These are phyloP conservation scores for Cystoderma amianthinum DNA, from an alignment of 768 basidiomycete species.

Conservation along the genomic window DNA sequence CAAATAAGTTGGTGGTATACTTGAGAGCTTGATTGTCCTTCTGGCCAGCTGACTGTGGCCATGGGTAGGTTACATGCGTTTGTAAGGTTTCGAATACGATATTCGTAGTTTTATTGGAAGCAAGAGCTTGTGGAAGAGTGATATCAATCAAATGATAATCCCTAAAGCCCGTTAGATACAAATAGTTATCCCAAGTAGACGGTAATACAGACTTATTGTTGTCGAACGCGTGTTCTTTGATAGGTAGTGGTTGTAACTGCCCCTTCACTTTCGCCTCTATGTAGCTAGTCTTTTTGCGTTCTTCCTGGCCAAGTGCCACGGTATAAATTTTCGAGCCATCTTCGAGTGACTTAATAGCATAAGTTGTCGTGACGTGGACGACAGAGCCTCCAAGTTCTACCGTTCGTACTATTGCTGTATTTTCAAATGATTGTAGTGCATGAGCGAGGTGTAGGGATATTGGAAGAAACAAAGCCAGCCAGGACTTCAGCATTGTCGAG, in stretches of 20 bases:
- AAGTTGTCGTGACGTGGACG: slow-evolving; percentile 85
- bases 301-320: slow-evolving; percentile 55
- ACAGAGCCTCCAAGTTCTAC: slow-evolving; percentile 87
- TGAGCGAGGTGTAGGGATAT: slow-evolving; percentile 29
- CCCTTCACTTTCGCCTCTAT: slow-evolving; percentile 80
- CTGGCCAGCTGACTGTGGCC: slow-evolving; percentile 70
- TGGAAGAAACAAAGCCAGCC: slow-evolving; percentile 41
- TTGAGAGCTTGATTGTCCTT: slow-evolving; percentile 73
- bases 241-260: slow-evolving; percentile 39
- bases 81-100: slow-evolving; percentile 75
- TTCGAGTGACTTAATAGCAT: slow-evolving; percentile 69
- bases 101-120: slow-evolving; percentile 56
- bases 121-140: slow-evolving; percentile 52
- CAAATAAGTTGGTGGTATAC: slow-evolving; percentile 71
- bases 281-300: slow-evolving; percentile 67
- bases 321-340: slow-evolving; percentile 58
- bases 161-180: slow-evolving; percentile 14
- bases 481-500: slow-evolving; percentile 41
- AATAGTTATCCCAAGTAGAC: slow-evolving; percentile 1
- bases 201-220: slow-evolving; percentile 40
- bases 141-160: slow-evolving; percentile 53
- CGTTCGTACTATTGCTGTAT: slow-evolving; percentile 82
- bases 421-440: slow-evolving; percentile 62
- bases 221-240: slow-evolving; percentile 43
- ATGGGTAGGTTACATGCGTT: slow-evolving; percentile 71